Evolutionary conservation across 805 yeast genomes (phyloP), one percentile per base, ranked within the genome.

Genomic region (Scheffersomyces ergatensis): DNA sequence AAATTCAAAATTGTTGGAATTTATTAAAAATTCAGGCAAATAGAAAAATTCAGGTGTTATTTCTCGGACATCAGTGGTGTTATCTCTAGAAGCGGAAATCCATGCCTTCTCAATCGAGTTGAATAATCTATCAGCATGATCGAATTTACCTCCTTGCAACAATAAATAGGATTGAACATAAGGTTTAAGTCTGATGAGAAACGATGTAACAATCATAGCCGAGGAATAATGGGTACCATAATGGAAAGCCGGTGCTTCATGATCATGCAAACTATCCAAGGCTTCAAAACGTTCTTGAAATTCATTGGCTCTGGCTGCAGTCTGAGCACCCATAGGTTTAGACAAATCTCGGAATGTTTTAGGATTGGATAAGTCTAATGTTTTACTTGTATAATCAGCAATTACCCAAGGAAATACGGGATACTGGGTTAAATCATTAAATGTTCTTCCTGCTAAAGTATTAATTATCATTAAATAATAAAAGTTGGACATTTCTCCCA

Each of bases 161-260:
- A 86, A 55, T 32, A 87, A 60, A 53, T 85, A 88, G 0, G 95
- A 83, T 39, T 85, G 86, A 2, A 85, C 92, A 60, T 80, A 86
- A 0, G 97, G 97, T 46, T 82, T 77, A 19, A 89, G 51, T 36
- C 97, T 69, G 29, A 89, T 86, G 47, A 89, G 59, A 50, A 77
- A 89, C 0, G 93, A 84, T 0, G 95, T 76, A 2, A 88, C 96
- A 54, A 89, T 88, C 97, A 89, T 89, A 0, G 96, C 95, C 0
- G 95, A 86, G 0, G 96, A 88, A 56, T 89, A 89, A 58, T 89
- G 97, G 0, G 97, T 89, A 2, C 97, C 97, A 54, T 89, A 89
- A 57, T 89, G 96, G 60, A 89, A 89, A 0, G 96, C 86, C 0
- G 89, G 89, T 0, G 88, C 69, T 16, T 51, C 44, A 0, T 62